Evolutionary conservation across 2,329 filamentous ascomycete genomes (phyloP).

Genomic region (Monascus ruber): DNA sequence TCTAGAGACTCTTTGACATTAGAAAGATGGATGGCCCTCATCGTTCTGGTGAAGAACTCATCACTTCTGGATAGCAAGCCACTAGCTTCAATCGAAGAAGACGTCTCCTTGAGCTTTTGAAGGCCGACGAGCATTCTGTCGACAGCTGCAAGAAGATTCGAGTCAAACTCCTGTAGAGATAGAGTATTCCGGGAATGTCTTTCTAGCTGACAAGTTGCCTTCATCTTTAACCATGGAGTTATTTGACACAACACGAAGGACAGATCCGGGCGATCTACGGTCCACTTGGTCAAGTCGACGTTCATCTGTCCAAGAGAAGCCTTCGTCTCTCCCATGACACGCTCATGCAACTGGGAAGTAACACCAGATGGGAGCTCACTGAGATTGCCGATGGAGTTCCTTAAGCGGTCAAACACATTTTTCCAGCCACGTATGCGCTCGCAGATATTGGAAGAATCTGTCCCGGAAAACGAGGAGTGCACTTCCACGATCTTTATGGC

Average conservation of each 20-base stretch:
- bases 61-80: slow-evolving; percentile 52
- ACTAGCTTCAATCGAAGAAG: slow-evolving; percentile 48
- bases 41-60: slow-evolving; percentile 40
- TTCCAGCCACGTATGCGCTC: slow-evolving; percentile 42
- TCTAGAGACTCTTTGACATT: slow-evolving; percentile 42
- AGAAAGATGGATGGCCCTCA: slow-evolving; percentile 49
- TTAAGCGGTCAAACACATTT: slow-evolving; percentile 36
- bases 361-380: slow-evolving; percentile 43
- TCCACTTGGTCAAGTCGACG: slow-evolving; percentile 33
- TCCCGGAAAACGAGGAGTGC: slow-evolving; percentile 53
- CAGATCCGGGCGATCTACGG: slow-evolving; percentile 45
- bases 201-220: slow-evolving; percentile 8
- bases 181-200: slow-evolving; percentile 9
- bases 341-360: slow-evolving; percentile 18
- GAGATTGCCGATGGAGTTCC: slow-evolving; percentile 32
- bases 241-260: slow-evolving; percentile 57
- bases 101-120: slow-evolving; percentile 52
- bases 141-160: slow-evolving; percentile 51
- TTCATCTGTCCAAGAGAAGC: slow-evolving; percentile 19
- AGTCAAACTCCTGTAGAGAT: slow-evolving; percentile 40
- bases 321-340: slow-evolving; percentile 16
- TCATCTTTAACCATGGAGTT: slow-evolving; percentile 47
- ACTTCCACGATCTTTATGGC: slow-evolving; percentile 51
- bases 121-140: slow-evolving; percentile 70
- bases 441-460: slow-evolving; percentile 37